These are phyloP conservation scores for Sarocladiaceae sp. DNA, from an alignment of 2,329 filamentous ascomycete species.

Conservation along the genomic window DNA sequence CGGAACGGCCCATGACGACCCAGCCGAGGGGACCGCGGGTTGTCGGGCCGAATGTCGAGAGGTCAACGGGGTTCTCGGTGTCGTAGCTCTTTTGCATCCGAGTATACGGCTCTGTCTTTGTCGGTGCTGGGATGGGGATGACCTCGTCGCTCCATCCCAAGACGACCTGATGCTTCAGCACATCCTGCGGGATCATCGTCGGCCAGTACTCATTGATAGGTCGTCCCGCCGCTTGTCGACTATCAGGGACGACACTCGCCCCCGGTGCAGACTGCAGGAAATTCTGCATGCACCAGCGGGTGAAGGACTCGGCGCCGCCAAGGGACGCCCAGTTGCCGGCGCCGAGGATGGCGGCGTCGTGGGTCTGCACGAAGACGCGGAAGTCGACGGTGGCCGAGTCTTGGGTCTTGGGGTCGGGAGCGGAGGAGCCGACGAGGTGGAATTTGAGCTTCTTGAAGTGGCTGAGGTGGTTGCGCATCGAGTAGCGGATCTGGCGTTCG, in stretches of 20 bases:
- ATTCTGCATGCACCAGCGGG: conserved; percentile 30
- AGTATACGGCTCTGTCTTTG: conserved; percentile 15
- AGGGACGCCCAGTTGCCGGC: conserved; percentile 21
- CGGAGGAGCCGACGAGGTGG: conserved; percentile 11
- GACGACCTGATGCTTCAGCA: conserved; percentile 18
- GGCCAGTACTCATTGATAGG: conserved; percentile 12
- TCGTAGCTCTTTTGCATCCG: conserved; percentile 10
- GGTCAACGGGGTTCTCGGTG: conserved; percentile 11
- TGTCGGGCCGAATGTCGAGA: conserved; percentile 14
- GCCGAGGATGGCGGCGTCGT: conserved; percentile 13
- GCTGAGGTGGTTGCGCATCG: conserved; percentile 8
- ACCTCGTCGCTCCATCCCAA: conserved; percentile 16
- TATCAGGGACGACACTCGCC: conserved; percentile 29
- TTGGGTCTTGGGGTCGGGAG: conserved; percentile 29
- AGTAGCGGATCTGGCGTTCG: conserved; percentile 8
- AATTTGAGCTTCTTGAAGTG: conserved; percentile 10
- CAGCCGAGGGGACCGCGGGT: conserved; percentile 17
- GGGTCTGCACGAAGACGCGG: conserved; percentile 36
- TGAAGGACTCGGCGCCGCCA: conserved; percentile 21
- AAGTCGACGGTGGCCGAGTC: conserved; percentile 39
- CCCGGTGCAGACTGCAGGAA: conserved; percentile 35
- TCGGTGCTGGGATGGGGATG: conserved; percentile 17
- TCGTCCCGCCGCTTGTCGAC: conserved; percentile 25
- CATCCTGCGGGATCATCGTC: conserved; percentile 15
- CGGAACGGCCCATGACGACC: conserved; percentile 19